Evolutionary conservation across 1,284 basidiomycete genomes (phyloP).

Genomic region (Marasmius oreades): DNA sequence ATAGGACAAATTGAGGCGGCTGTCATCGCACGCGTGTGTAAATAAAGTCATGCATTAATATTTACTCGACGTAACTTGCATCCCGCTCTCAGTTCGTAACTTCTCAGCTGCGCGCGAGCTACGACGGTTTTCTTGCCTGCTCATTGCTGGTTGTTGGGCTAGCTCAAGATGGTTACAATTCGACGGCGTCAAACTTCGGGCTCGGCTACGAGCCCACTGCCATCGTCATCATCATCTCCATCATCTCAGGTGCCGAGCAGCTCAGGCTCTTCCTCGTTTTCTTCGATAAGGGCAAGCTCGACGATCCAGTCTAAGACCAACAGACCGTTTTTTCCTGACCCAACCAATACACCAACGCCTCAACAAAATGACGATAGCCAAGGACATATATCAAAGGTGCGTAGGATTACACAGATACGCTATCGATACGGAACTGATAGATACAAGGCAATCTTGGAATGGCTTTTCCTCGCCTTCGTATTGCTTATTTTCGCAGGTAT

Average conservation of each 20-base stretch:
- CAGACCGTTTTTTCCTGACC: background rate
- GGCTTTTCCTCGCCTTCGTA: constrained; percentile 23
- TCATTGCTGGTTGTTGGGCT: background rate
- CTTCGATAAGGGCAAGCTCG: background rate
- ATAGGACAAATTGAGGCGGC: background rate
- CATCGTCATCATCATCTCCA: background rate
- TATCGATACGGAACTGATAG: background rate
- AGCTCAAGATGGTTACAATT: background rate
- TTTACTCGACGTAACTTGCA: background rate
- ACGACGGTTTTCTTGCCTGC: background rate
- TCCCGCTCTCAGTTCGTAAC: background rate
- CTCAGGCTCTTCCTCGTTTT: background rate
- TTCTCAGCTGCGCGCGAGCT: background rate
- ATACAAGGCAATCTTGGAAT: constrained; percentile 27
- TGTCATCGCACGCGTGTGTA: background rate
- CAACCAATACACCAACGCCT: background rate
- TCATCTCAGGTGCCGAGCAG: background rate
- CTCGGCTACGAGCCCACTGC: background rate
- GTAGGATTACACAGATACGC: background rate
- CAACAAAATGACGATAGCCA: background rate
- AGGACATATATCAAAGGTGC: background rate
- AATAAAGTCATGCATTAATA: too few relatives aligned
- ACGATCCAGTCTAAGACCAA: background rate
- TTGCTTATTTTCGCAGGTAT: constrained; percentile 21
- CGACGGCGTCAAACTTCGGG: background rate